Evolutionary conservation across 2,329 filamentous ascomycete species (phyloP), one percentile per base, ranked within the genome.

Genomic region (Ophiostoma himal-ulmi): DNA sequence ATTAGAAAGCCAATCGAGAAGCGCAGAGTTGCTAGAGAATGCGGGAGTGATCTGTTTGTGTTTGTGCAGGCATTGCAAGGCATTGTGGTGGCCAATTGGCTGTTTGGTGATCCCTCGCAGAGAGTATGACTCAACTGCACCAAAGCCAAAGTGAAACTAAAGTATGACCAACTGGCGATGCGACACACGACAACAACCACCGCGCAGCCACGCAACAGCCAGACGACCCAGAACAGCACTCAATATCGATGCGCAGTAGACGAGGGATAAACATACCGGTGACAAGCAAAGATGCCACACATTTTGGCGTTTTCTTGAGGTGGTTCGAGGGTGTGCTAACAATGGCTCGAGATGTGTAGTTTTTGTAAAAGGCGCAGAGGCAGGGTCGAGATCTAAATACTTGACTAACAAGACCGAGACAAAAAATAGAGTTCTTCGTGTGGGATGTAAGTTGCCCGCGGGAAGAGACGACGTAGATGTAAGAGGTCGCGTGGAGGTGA

Each of bases 271-370:
- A 85, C 89, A 80, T 83, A 96, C 93, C 87, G 85, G 82, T 97
- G 92, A 83, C 94, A 97, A 77, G 93, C 94, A 82, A 97, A 97
- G 79, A 97, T 96, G 82, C 93, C 93, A 90, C 93, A 97, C 93
- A 97, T 97, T 67, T 72, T 79, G 77, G 73, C 64, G 30, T 10
- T 20, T n/a, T 10, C 17, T 44, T 26, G 57, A 8, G 17, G 54
- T 54, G 68, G 36, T 48, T 44, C 62, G 62, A n/a, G 37, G 39
- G 11, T 41, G 36, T 48, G 37, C 14, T 68, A 36, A 34, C 22
- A 67, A 41, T 48, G 39, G 37, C 22, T 65, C 34, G 41, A 52
- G 68, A 41, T 41, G 44, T 39, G 14, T 67, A 48, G 37, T 66
- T 36, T 22, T 64, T 30, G 39, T 60, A 44, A 64, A 5, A 64